Conservation (phyloP, 2,329 filamentous ascomycete genomes). For the Exophiala sp. region DNA sequence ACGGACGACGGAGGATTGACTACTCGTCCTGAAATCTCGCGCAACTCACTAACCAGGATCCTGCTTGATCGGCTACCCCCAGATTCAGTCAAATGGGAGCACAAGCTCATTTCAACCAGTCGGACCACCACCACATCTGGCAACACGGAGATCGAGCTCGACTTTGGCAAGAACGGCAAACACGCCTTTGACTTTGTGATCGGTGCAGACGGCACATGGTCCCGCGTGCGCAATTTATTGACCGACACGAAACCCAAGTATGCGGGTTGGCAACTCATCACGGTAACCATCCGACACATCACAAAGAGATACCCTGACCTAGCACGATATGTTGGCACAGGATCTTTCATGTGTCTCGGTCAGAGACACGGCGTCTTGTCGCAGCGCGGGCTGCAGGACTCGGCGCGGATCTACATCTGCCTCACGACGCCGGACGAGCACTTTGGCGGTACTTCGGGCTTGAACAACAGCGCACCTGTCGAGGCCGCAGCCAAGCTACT, state of each 20-base stretch:
- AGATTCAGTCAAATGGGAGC: slow-evolving; percentile 28
- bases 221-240: slow-evolving; percentile 25
- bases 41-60: slow-evolving; percentile 26
- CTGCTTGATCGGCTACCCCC: slow-evolving; percentile 29
- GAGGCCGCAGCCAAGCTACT: slow-evolving; percentile 14
- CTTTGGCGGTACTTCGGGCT: slow-evolving; percentile 7
- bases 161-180: slow-evolving; percentile 4
- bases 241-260: slow-evolving; percentile 28
- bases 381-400: slow-evolving; percentile 30
- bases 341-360: slow-evolving; percentile 29
- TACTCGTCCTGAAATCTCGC: slow-evolving; percentile 32
- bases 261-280: slow-evolving; percentile 15
- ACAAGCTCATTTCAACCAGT: slow-evolving; percentile 23
- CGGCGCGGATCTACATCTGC: slow-evolving; percentile 28
- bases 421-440: slow-evolving; percentile 28
- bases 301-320: slow-evolving; percentile 28
- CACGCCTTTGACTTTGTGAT: slow-evolving; percentile 2
- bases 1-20: slow-evolving; percentile 18
- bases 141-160: slow-evolving; percentile 5
- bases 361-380: slow-evolving; percentile 30
- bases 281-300: slow-evolving; percentile 24
- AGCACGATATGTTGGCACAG: slow-evolving; percentile 28
- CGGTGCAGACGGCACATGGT: slow-evolving; percentile 33
- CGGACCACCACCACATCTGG: background rate
- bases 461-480: slow-evolving; percentile 4